These are phyloP conservation scores for Rhodotorula sp. DNA, from an alignment of 1,284 basidiomycete species.

Conservation along the genomic window DNA sequence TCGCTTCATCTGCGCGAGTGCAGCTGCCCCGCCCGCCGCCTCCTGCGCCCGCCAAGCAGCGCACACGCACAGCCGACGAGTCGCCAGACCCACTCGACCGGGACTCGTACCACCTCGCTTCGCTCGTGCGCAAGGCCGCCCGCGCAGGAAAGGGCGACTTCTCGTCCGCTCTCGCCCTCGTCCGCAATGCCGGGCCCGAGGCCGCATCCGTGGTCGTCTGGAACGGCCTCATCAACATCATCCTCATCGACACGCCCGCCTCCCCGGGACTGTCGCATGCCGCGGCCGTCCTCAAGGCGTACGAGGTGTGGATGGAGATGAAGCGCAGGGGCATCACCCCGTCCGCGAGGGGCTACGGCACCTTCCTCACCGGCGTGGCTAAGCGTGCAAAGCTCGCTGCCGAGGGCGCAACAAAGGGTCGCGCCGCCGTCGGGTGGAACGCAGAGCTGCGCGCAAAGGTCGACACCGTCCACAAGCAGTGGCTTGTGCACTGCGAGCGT, in stretches of 20 bases:
- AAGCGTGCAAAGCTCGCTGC: constrained; percentile 2
- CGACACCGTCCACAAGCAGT: constrained; percentile 37
- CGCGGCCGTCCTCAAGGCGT: constrained; percentile 14
- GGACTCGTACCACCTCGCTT: constrained; percentile 40
- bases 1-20: too few relatives aligned
- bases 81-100: background rate
- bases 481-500: constrained; percentile 21
- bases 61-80: background rate
- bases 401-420: background rate
- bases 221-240: constrained; percentile 41
- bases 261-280: background rate
- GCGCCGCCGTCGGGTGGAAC: constrained; percentile 5
- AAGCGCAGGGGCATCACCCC: constrained; percentile 41
- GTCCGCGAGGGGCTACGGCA: constrained; percentile 33
- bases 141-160: background rate
- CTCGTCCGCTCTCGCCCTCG: constrained; percentile 21
- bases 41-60: background rate
- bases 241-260: constrained; percentile 25
- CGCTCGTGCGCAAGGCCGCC: constrained; percentile 10
- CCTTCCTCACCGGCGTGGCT: constrained; percentile 34
- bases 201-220: constrained; percentile 44
- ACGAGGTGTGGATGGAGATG: constrained; percentile 39
- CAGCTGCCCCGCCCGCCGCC: too few relatives aligned
- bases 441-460: constrained; percentile 20
- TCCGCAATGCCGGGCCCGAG: constrained; percentile 28